Percentiles rank a stretch among this genome's conserved stretches.
These are phyloP conservation scores for Saccharum hybrid DNA, from an alignment of 202 grass and related monocot species.

Conservation along the genomic window DNA sequence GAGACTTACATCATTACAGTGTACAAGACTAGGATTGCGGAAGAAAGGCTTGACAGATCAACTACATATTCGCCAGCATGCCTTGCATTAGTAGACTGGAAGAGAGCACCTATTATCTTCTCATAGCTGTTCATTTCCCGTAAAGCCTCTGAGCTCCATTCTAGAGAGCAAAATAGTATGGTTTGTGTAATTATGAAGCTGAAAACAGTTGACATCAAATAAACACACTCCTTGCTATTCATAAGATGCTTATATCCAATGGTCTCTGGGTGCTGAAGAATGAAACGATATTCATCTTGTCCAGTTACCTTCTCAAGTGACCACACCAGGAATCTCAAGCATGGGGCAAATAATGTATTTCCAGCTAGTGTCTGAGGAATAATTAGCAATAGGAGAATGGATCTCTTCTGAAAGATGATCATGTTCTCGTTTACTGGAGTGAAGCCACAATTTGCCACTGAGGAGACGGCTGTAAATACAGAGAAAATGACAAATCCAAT, in stretches of 20 bases:
- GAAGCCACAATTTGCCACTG: slow-evolving; percentile 80
- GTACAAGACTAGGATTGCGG: no score
- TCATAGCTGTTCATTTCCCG: no score
- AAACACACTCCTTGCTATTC: slow-evolving; percentile 42
- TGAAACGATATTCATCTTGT: slow-evolving; percentile 54
- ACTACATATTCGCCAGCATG: no score
- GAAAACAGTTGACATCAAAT: slow-evolving; percentile 53
- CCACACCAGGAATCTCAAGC: slow-evolving; percentile 73
- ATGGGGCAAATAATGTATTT: slow-evolving; percentile 69
- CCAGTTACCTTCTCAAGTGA: slow-evolving; percentile 56
- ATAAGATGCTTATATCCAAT: slow-evolving; percentile 58
- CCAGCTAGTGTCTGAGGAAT: slow-evolving; percentile 72
- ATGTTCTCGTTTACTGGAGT: slow-evolving; percentile 88
- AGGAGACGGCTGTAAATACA: slow-evolving; percentile 69
- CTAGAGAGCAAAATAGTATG: no score
- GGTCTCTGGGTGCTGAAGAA: slow-evolving; percentile 55
- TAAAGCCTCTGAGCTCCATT: no score
- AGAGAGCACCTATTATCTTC: no score
- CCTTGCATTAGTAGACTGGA: no score
- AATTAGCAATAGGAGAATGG: slow-evolving; percentile 63
- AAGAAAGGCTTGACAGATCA: no score
- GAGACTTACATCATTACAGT: no score
- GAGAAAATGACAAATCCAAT: slow-evolving; percentile 60
- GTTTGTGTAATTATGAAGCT: slow-evolving; percentile 49
- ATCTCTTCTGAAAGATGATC: slow-evolving; percentile 68